Evolutionary conservation across 345 rosid species (phyloP), one percentile per base, ranked within the genome.

Genomic region (Syzygium grande): DNA sequence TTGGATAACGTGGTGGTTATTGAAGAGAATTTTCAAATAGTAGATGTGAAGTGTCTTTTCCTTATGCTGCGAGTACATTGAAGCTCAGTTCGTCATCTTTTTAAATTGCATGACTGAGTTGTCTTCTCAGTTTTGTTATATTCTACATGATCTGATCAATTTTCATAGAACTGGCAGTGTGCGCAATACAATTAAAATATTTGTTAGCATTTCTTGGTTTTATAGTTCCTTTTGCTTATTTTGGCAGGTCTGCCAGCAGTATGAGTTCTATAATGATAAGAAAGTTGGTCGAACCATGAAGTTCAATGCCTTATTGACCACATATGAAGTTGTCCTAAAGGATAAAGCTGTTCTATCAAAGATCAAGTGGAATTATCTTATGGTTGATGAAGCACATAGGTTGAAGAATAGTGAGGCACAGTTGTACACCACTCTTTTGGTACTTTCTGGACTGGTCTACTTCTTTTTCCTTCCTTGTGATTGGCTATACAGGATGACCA

Each of bases 351-450:
- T 96, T 84, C 98, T 98, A 73, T 97, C 99, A 84, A 98, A 94
- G 95, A 95, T 98, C 87, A 98, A 92, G 94, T 98, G 99, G 99
- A 94, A 91, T 92, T 98, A 98, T 92, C 88, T 95, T 89, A 98
- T 98, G 99, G 99, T 98, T 89, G 99, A 98, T 92, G 99, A 98
- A 92, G 99, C 99, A 89, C 99, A 98, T 88, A 94, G 99, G 92
- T 92, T 98, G 90, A 98, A 98, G 93, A 98, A 98, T 89, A 95
- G 99, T 25, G 99, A 98, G 93, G 99, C 99, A 53, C 99, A 98
- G 91, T 91, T 98, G 88, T 98, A 98, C 91, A 97, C 98, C 17
- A 92, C 99, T 51, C 99, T 98, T 86, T 93, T 56, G 95, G 99
- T 98, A 93, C 23, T 54, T 87, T 43, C 51, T 65, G 38, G 54